These are phyloP conservation scores for Paramecium primaurelia DNA, from an alignment of 73 alveolate genomes.

Conservation along the genomic window DNA sequence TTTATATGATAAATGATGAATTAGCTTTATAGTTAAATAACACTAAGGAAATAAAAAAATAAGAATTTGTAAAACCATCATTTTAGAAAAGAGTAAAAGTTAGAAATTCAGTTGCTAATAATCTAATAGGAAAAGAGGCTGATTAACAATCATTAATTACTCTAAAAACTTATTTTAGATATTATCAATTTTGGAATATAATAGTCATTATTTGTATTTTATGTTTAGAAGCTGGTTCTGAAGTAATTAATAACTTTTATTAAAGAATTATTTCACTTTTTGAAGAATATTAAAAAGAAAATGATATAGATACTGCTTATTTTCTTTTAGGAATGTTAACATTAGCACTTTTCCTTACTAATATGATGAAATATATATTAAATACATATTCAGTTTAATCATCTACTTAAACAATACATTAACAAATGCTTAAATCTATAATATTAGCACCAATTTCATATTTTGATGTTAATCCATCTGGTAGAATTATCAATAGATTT, in stretches of 20 bases:
- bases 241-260: neutral
- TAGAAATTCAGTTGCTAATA: neutral
- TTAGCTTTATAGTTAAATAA: neutral
- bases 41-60: neutral
- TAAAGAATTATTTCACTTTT: neutral
- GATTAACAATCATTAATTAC: neutral
- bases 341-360: neutral
- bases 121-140: neutral
- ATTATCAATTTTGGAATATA: neutral
- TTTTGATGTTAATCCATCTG: slow-evolving; percentile 73
- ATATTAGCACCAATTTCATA: slow-evolving; percentile 55
- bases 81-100: neutral
- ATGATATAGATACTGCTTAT: neutral
- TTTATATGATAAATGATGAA: neutral
- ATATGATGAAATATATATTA: neutral
- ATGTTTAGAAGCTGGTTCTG: slow-evolving; percentile 23
- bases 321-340: neutral
- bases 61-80: neutral
- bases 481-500: slow-evolving; percentile 72
- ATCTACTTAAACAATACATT: slow-evolving; percentile 51
- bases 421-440: slow-evolving; percentile 40
- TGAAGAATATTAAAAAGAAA: neutral
- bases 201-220: neutral
- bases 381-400: neutral
- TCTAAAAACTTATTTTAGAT: neutral